These are phyloP conservation scores for Aspergillus chevalieri DNA, from an alignment of 2,329 filamentous ascomycete genomes.

Conservation along the genomic window DNA sequence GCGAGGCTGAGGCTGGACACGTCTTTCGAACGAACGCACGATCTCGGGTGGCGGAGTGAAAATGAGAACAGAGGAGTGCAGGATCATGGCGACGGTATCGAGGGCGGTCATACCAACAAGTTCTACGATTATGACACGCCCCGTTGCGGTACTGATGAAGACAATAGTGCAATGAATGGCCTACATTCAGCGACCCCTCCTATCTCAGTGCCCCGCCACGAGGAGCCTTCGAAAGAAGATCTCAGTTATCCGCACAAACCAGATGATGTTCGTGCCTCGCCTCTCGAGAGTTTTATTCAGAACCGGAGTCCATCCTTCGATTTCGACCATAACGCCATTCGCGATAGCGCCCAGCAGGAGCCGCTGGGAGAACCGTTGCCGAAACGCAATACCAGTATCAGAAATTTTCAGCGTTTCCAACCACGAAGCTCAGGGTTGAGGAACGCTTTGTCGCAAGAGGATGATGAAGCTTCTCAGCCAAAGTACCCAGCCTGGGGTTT, in stretches of 20 bases:
- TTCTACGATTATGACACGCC: constrained; percentile 28
- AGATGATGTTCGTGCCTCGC: constrained; percentile 31
- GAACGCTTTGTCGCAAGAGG: constrained; percentile 31
- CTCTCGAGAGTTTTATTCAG: constrained; percentile 38
- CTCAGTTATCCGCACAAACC: constrained; percentile 31
- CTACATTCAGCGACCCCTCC: constrained; percentile 39
- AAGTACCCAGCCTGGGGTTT: constrained; percentile 14
- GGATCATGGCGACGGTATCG: constrained; percentile 29
- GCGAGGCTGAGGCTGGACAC: constrained; percentile 36
- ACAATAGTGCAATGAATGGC: constrained; percentile 32
- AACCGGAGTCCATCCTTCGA: constrained; percentile 37
- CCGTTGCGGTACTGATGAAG: constrained; percentile 34
- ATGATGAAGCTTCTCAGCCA: constrained; percentile 14
- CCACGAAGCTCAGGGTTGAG: constrained; percentile 29
- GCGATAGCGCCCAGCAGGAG: constrained; percentile 35
- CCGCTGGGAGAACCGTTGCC: constrained; percentile 35
- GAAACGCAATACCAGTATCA: constrained; percentile 21
- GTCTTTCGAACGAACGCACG: constrained; percentile 24
- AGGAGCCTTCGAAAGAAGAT: constrained; percentile 25
- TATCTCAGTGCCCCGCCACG: constrained; percentile 39
- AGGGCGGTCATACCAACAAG: constrained; percentile 31
- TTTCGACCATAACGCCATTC: constrained; percentile 36
- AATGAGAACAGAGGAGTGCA: constrained; percentile 19
- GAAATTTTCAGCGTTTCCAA: constrained; percentile 22
- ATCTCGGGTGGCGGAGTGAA: constrained; percentile 20